These are phyloP conservation scores for Backusella luteola DNA, from an alignment of 192 early-diverging fungal species.

Conservation along the genomic window DNA sequence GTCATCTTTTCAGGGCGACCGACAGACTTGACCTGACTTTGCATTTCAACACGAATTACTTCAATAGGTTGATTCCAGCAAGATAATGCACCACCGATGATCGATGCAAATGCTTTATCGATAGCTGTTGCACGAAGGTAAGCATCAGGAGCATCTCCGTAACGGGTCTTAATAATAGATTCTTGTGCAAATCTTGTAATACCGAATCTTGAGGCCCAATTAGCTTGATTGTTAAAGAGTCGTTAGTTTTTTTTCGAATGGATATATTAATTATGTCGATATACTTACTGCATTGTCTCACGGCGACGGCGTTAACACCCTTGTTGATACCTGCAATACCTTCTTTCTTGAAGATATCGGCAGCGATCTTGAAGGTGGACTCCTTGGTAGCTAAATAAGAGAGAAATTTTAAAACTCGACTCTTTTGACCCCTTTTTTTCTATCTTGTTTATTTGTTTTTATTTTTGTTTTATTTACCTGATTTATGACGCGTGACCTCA, in stretches of 20 bases:
- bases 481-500: slow-evolving; percentile 97
- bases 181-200: slow-evolving; percentile 77
- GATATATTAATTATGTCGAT: background rate
- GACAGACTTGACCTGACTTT: slow-evolving; percentile 84
- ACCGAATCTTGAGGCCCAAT: slow-evolving; percentile 98
- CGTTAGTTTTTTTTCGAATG: background rate
- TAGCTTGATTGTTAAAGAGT: slow-evolving; percentile 44
- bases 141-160: slow-evolving; percentile 41
- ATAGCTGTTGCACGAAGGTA: slow-evolving; percentile 41
- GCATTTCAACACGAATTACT: slow-evolving; percentile 99
- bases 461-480: slow-evolving; percentile 31
- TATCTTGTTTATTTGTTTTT: slow-evolving; percentile 5
- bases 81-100: slow-evolving; percentile 84
- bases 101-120: slow-evolving; percentile 76
- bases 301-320: slow-evolving; percentile 97
- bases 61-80: slow-evolving; percentile 99
- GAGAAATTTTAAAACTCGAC: background rate
- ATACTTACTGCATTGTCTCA: slow-evolving; percentile 80
- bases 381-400: slow-evolving; percentile 47
- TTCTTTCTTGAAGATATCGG: slow-evolving; percentile 88
- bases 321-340: slow-evolving; percentile 97
- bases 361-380: slow-evolving; percentile 83
- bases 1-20: slow-evolving; percentile 93
- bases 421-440: background rate
- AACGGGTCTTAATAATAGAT: slow-evolving; percentile 56